A percentile compares a stretch with the other conserved stretches of the same genome.
Evolutionary conservation across 2,329 filamentous ascomycete species (phyloP).

Genomic region (Xylariomycetidae sp.): DNA sequence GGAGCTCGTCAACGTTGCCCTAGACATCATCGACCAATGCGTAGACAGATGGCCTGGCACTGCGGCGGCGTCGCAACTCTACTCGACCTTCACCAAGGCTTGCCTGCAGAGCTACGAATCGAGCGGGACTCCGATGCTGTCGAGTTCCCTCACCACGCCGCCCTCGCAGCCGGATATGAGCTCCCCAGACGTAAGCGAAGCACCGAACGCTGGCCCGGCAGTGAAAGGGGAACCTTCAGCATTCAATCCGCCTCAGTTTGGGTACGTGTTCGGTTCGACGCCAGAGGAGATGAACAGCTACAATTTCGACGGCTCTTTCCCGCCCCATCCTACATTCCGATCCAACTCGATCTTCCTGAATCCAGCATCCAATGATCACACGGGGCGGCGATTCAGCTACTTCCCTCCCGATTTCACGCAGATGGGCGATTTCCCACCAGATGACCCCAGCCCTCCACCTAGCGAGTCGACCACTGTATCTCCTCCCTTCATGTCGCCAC

Average conservation of each 20-base stretch:
- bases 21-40: conserved; percentile 74
- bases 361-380: conserved; percentile 46
- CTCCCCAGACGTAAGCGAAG: conserved; percentile 38
- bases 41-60: conserved; percentile 91
- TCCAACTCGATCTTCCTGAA: conserved; percentile 62
- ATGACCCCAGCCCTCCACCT: conserved; percentile 23
- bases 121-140: conserved; percentile 34
- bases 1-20: conserved; percentile 63
- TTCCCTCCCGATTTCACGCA: conserved; percentile 52
- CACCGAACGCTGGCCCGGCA: conserved; percentile 29
- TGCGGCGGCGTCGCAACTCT: conserved; percentile 75
- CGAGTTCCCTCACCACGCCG: conserved; percentile 36
- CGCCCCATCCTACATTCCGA: conserved; percentile 50
- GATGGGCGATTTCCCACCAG: conserved; percentile 25
- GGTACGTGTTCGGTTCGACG: conserved; percentile 51
- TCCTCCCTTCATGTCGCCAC: conserved; percentile 23
- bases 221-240: conserved; percentile 28
- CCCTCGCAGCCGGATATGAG: conserved; percentile 43
- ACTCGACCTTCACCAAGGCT: conserved; percentile 76
- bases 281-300: conserved; percentile 47
- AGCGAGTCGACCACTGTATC: conserved; percentile 22
- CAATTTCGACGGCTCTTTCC: conserved; percentile 36
- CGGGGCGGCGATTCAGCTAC: conserved; percentile 55
- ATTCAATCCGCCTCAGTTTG: conserved; percentile 51
- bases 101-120: conserved; percentile 83